A percentile compares a stretch with the other conserved stretches of the same genome.
Conservation (phyloP, 1,284 basidiomycete genomes). For the Rhodotorula sp. region DNA sequence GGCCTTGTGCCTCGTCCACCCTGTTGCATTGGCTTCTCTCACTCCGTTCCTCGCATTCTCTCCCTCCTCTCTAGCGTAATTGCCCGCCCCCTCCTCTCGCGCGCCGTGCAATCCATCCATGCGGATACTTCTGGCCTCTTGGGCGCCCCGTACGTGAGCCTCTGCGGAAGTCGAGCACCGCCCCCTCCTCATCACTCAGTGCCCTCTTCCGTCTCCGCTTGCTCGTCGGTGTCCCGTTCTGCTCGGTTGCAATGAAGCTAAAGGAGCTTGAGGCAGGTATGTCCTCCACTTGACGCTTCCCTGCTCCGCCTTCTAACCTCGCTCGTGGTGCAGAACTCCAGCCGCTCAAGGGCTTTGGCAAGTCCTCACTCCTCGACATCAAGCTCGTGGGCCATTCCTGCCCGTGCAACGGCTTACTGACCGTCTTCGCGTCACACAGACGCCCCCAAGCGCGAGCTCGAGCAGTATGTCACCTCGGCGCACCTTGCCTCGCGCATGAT, state of each 20-base stretch:
- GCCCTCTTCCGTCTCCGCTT: background rate
- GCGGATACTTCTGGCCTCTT: background rate
- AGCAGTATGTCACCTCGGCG: constrained; percentile 39
- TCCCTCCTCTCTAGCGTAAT: background rate
- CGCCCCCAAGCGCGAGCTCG: constrained; percentile 38
- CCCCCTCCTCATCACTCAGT: background rate
- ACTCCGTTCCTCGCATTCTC: background rate
- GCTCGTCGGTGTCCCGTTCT: background rate
- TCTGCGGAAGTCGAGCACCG: background rate
- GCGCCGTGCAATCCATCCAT: background rate
- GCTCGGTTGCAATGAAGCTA: constrained; percentile 27
- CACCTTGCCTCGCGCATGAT: constrained; percentile 42
- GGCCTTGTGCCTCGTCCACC: background rate
- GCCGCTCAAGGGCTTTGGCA: constrained; percentile 36
- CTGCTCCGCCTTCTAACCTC: no score
- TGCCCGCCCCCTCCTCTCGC: background rate
- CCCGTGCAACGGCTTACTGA: background rate
- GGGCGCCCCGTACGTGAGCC: no score
- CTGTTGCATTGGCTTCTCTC: background rate
- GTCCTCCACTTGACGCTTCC: background rate
- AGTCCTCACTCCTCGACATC: background rate
- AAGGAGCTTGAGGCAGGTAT: constrained; percentile 36
- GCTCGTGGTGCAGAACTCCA: constrained; percentile 24
- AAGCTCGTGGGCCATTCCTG: accelerated
- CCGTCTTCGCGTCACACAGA: background rate